Base-by-base conservation (phyloP, 306 rosid species). In the Quercus dentata region DNA sequence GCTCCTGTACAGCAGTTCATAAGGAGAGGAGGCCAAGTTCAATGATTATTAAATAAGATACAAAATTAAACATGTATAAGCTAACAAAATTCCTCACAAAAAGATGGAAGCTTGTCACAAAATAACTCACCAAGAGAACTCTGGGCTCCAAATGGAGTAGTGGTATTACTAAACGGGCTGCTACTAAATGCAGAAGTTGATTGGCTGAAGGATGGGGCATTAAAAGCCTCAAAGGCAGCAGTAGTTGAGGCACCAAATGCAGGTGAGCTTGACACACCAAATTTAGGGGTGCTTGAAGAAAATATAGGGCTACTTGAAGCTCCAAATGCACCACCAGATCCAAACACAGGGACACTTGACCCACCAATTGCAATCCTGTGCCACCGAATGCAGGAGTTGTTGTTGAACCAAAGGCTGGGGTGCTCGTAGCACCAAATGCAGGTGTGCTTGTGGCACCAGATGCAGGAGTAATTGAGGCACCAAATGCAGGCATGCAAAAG, bases 201-300 rank as follows among this genome's bases (percentile, higher is more conserved):
- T 63, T 97, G 97, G 54, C 98, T 97, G 83, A 95, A 94, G 74
- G 87, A 80, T 78, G 81, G 90, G 59, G 86, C 19, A 74, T 92
- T 81, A 49, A 83, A 89, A 87, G 88, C 89, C 86, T 89, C 85
- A 76, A 95, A 95, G 73, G 92, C 82, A 14, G 98, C 91, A 55
- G 89, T n/a, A 77, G 90, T 91, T 30, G 99, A 89, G 65, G 91
- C 86, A 52, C 97, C 96, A 90, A 94, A 94, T 73, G 89, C 88
- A 81, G 97, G 85, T 0, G 88, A 76, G 38, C 77, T 85, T 19
- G 97, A 78, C 2, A 90, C 69, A 64, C 90, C 89, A 82, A 92
- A 92, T 13, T 75, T 74, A 51, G 92, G 79, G 69, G 80, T 33
- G 9, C 76, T 65, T 23, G 85, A 62, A 14, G 81, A 31, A 35